Base-by-base conservation (phyloP, 202 grass and related monocot species). In the Alloteropsis angusta region DNA sequence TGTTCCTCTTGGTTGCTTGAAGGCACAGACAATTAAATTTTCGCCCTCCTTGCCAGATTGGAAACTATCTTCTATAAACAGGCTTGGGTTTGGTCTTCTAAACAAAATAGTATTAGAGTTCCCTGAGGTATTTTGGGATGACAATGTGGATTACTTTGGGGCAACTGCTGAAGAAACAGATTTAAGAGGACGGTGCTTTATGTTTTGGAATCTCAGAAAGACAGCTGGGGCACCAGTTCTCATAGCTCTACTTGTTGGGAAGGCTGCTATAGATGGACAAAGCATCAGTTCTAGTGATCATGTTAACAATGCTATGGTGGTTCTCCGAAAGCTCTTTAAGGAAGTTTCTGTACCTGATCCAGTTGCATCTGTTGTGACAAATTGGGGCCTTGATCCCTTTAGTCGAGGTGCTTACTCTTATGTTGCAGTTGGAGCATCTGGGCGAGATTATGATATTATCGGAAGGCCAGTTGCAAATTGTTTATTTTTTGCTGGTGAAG, bases 141-240 rank as follows among this genome's bases (percentile, higher is more conserved):
- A 99, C 70, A 93, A 72, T 75, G 84, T 99, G 48, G 96, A 99
- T 81, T 99, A 99, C 73, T 99, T 99, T 84, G 96, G 96, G 44
- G 90, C 88, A 68, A 99, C 92, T 78, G 92, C 96, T 18, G 96
- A 99, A 83, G 88, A 99, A 85, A 95, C 90, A 54, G 80, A 84
- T 86, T 75, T 82, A 84, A 92, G 96, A 86, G 96, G 96, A 55
- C 90, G 80, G 44, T 99, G 96, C 69, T 99, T 96, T 90, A 99
- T 99, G 96, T 99, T 99, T 93, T 99, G 96, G 96, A 99, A 96
- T 89, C 71, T 99, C 43, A 93, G 87, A 81, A 99, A 96, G 78
- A 99, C 96, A 67, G 85, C 88, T 74, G 90, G 90, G 36, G 90
- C 84, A 53, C 92, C 92, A 80, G 86, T 99, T 89, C 69, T 99